A percentile compares a stretch with the other conserved stretches of the same genome.
Evolutionary conservation across 1,139 yeast genomes (phyloP).

Genomic region (Citeromyces siamensis): DNA sequence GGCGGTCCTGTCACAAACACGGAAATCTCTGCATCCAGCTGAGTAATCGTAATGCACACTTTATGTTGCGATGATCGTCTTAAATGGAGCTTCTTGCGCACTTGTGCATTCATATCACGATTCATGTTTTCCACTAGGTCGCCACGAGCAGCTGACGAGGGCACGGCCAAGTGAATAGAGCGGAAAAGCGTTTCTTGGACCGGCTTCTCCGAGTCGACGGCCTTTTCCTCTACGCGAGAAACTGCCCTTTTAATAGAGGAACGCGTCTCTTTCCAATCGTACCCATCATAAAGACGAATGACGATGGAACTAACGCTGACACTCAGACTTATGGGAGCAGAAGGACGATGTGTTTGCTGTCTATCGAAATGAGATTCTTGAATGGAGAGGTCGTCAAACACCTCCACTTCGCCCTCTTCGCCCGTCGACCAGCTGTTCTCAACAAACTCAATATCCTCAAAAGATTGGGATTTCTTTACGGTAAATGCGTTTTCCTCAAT

Average conservation of each 20-base stretch:
- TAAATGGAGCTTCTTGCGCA: constrained; percentile 33
- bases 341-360: constrained; percentile 5
- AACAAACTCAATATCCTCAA: constrained; percentile 11
- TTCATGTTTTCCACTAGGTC: constrained; percentile 42
- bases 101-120: constrained; percentile 21
- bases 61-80: constrained; percentile 59
- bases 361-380: constrained; percentile 5
- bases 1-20: constrained; percentile 39
- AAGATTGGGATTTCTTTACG: not conserved
- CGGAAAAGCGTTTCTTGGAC: constrained; percentile 60
- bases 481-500: constrained; percentile 22
- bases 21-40: constrained; percentile 32
- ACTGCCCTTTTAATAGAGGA: constrained; percentile 53
- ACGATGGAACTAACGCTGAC: constrained; percentile 25
- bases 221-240: constrained; percentile 41
- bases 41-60: constrained; percentile 41
- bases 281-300: constrained; percentile 74
- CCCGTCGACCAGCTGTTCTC: constrained; percentile 17
- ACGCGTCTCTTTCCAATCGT: constrained; percentile 82
- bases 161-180: constrained; percentile 59
- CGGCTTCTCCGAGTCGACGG: constrained; percentile 12
- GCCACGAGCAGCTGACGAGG: constrained; percentile 34
- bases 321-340: constrained; percentile 13
- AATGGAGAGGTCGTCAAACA: not conserved
- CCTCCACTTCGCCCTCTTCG: not conserved